Evolutionary conservation across 2,329 filamentous ascomycete genomes (phyloP), one percentile per base, ranked within the genome.

Genomic region (Fusarium guadeloupense): DNA sequence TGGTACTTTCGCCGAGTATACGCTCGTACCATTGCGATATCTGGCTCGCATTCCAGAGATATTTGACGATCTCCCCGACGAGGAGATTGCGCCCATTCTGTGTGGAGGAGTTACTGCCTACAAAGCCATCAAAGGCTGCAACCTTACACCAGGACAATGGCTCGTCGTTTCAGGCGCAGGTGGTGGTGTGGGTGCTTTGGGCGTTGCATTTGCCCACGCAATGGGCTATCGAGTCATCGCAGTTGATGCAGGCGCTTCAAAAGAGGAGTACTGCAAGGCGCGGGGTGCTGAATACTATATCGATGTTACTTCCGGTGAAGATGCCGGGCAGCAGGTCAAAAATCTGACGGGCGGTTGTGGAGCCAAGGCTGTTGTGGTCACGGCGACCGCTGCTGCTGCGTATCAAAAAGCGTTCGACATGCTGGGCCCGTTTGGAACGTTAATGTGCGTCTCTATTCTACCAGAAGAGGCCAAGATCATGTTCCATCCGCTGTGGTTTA

Each of bases 101-200:
- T 80, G 78, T 47, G 77, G 73, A 5, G 78, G 78, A 1, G 76
- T 79, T 0, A 80, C 78, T 2, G 77, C 77, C 3, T 80, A 79
- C 54, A 77, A 76, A 55, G 77, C 75, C 0, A 59, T 78, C 47
- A 78, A 77, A 61, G 59, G 59, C 5, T 73, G 70, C 43, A 66
- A 56, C 8, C 51, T 71, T 13, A 66, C 60, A 1, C 73, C 74
- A 0, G 76, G 77, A 1, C 70, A 75, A 47, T 77, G 71, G 69
- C 49, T 78, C 1, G 75, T 71, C 3, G 66, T 80, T 3, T 69
- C 71, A 0, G 78, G 77, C 2, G 77, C 69, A 0, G 76, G 73
- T 1, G 77, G 77, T 4, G 78, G 78, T 1, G 75, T 79, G 2
- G 77, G 76, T 2, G 71, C 72, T 12, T 54, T 80, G 14, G 77